Percentiles rank a stretch among this genome's conserved stretches.
phyloP scores from a whole-genome alignment of 2,329 filamentous ascomycete species.

The Cordyceps pruinosa region DNA sequence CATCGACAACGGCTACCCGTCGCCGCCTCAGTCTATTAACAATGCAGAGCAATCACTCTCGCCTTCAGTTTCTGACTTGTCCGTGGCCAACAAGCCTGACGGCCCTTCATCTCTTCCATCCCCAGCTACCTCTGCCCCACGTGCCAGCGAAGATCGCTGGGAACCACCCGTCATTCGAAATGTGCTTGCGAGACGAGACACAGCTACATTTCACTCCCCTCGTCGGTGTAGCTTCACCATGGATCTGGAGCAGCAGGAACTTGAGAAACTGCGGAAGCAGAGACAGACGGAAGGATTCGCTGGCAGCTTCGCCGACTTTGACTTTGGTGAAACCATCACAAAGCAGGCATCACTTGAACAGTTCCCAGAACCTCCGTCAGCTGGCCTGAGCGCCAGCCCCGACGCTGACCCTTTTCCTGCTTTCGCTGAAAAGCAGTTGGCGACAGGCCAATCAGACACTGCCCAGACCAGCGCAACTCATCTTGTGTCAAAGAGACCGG shows the following conservation, averaged over 20 bases:
- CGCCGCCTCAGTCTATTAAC: constrained; percentile 31
- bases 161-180: constrained; percentile 39
- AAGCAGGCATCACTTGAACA: constrained; percentile 13
- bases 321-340: constrained; percentile 29
- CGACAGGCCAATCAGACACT: neutral
- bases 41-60: constrained; percentile 19
- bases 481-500: neutral
- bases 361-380: neutral
- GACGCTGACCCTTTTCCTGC: neutral
- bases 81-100: constrained; percentile 1
- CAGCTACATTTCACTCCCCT: constrained; percentile 38
- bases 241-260: constrained; percentile 33
- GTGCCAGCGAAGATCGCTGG: constrained; percentile 33
- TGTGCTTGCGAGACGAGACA: constrained; percentile 45
- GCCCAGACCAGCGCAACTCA: neutral
- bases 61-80: constrained; percentile 12
- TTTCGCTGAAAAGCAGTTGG: neutral
- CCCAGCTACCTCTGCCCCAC: constrained; percentile 33
- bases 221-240: constrained; percentile 42
- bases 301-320: constrained; percentile 32
- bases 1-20: constrained; percentile 26
- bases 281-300: constrained; percentile 27
- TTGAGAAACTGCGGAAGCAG: constrained; percentile 18
- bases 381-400: neutral
- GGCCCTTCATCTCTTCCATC: constrained; percentile 33